Conservation (phyloP, 257 asterid species). For the Solanum dulcamara region DNA sequence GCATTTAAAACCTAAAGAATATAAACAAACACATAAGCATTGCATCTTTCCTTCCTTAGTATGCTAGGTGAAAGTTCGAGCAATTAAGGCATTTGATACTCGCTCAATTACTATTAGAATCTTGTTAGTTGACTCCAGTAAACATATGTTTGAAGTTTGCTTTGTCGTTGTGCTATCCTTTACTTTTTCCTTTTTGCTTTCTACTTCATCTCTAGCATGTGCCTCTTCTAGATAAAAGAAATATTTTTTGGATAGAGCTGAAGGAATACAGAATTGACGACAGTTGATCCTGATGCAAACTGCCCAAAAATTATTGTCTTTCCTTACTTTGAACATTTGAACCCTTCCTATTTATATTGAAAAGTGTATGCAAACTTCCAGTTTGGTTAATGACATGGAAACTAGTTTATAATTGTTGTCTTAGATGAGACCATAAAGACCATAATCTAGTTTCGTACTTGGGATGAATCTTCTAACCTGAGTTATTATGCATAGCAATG, state of each 20-base stretch:
- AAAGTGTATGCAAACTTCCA: background rate
- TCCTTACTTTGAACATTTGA: background rate
- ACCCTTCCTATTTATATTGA: background rate
- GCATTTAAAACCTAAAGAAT: background rate
- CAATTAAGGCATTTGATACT: background rate
- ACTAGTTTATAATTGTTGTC: background rate
- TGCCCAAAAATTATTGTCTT: background rate
- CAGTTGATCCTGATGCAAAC: background rate
- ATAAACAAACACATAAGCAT: background rate
- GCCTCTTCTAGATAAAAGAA: background rate
- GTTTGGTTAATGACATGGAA: background rate
- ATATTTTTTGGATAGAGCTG: background rate
- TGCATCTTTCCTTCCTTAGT: background rate
- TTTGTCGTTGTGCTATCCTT: background rate
- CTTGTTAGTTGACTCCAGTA: background rate
- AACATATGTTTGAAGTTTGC: background rate
- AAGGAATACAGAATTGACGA: background rate
- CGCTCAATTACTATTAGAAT: background rate
- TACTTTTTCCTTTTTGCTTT: background rate
- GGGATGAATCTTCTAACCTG: background rate
- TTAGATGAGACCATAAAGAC: background rate
- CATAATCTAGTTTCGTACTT: background rate
- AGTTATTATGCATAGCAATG: background rate
- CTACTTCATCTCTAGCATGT: background rate
- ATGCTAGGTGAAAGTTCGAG: background rate